Percentiles rank a stretch among this genome's conserved stretches.
These are phyloP conservation scores for Mycena pura DNA, from an alignment of 768 basidiomycete species.

Conservation along the genomic window DNA sequence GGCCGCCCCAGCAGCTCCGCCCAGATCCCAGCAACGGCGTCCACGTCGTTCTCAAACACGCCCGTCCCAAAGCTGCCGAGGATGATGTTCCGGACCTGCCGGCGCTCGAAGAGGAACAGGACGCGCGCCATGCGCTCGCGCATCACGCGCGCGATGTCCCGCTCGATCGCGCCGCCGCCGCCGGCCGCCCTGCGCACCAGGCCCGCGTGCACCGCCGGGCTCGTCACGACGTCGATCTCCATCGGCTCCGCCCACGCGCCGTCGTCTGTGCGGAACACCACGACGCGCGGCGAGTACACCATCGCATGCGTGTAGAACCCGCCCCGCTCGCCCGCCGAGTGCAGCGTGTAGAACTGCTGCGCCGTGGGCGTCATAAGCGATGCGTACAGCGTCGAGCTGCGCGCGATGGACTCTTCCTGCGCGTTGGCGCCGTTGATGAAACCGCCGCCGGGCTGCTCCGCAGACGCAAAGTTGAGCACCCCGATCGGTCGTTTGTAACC, in stretches of 20 bases:
- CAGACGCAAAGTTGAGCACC: slow-evolving; percentile 79
- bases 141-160: slow-evolving; percentile 42
- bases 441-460: slow-evolving; percentile 68
- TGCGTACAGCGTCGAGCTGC: slow-evolving; percentile 73
- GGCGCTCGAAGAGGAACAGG: slow-evolving; percentile 54
- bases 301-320: slow-evolving; percentile 82
- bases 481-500: slow-evolving; percentile 49
- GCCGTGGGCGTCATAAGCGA: slow-evolving; percentile 63
- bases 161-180: too few relatives aligned
- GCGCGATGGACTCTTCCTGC: slow-evolving; percentile 83
- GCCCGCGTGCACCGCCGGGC: slow-evolving; percentile 77
- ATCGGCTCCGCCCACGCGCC: slow-evolving; percentile 64
- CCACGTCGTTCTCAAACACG: slow-evolving; percentile 56
- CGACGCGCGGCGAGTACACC: slow-evolving; percentile 72
- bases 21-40: slow-evolving; percentile 56
- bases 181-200: slow-evolving; percentile 46
- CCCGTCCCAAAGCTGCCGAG: slow-evolving; percentile 66
- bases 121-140: slow-evolving; percentile 63
- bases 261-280: slow-evolving; percentile 67
- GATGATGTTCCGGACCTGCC: slow-evolving; percentile 51
- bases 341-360: slow-evolving; percentile 67
- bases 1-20: slow-evolving; percentile 49
- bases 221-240: slow-evolving; percentile 69
- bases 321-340: slow-evolving; percentile 52
- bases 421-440: slow-evolving; percentile 76